Conservation (phyloP, 495 filamentous ascomycete species). For the Podospora pseudoanserina region DNA sequence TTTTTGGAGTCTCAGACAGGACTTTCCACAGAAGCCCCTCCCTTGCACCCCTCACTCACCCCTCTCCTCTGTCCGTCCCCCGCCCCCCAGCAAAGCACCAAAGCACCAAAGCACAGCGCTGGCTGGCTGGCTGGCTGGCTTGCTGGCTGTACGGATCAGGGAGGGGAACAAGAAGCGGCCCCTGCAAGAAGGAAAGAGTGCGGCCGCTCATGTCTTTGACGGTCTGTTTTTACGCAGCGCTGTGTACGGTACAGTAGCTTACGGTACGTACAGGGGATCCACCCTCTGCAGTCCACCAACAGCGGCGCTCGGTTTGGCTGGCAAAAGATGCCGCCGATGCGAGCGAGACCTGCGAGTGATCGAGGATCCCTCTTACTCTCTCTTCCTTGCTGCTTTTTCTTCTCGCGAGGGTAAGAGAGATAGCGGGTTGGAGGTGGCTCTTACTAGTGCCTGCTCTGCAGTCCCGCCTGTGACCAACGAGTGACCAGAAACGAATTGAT, state of each 20-base stretch:
- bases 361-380: constrained; percentile 19
- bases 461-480: constrained; percentile 15
- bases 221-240: not conserved
- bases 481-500: constrained; percentile 30
- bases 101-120: too few relatives aligned
- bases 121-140: too few relatives aligned
- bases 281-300: constrained; percentile 14
- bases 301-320: constrained; percentile 12
- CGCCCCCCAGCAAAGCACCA: too few relatives aligned
- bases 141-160: not conserved
- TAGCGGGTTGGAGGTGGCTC: not conserved
- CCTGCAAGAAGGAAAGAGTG: not conserved
- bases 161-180: not conserved
- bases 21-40: too few relatives aligned
- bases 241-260: not conserved
- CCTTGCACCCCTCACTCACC: not conserved
- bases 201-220: not conserved
- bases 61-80: not conserved
- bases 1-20: too few relatives aligned
- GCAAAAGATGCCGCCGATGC: constrained; percentile 1
- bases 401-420: too few relatives aligned
- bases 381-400: not conserved
- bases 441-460: not conserved
- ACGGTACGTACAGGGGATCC: not conserved
- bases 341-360: constrained; percentile 25